phyloP scores from a whole-genome alignment of 2,329 filamentous ascomycete genomes.

The Fusarium brachygibbosum region DNA sequence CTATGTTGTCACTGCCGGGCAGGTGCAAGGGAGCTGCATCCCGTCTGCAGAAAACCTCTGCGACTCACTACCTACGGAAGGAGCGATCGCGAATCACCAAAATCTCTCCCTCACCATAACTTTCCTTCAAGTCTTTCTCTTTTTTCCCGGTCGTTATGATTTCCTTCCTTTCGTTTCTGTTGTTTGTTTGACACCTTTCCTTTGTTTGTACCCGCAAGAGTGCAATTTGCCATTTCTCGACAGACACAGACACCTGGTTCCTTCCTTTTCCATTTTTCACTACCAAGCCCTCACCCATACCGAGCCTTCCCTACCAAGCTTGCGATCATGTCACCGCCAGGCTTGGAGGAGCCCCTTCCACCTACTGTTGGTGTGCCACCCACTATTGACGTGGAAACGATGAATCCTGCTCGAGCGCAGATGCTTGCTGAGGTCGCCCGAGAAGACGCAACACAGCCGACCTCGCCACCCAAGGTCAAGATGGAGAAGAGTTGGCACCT shows the following conservation, averaged over 20 bases:
- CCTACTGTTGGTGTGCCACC: slow-evolving; percentile 12
- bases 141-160: too few species aligned
- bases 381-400: slow-evolving; percentile 21
- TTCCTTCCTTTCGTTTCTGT: not conserved
- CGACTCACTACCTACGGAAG: slow-evolving; percentile 5
- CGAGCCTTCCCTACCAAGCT: not conserved
- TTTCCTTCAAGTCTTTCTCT: not conserved
- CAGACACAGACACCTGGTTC: not conserved
- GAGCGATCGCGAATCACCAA: slow-evolving; percentile 3
- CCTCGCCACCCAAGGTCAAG: slow-evolving; percentile 15
- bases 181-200: not conserved
- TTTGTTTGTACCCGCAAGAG: not conserved
- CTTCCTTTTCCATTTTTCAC: not conserved
- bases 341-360: not conserved
- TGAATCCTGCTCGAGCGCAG: slow-evolving; percentile 49
- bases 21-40: slow-evolving; percentile 7
- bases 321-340: slow-evolving; percentile 11
- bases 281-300: not conserved
- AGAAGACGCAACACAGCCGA: slow-evolving; percentile 13
- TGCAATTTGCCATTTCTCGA: not conserved
- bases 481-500: slow-evolving; percentile 5
- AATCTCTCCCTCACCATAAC: not conserved
- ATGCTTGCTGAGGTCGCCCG: slow-evolving; percentile 42
- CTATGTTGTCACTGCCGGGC: slow-evolving; percentile 8
- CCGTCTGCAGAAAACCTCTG: not conserved